phyloP scores from a whole-genome alignment of 257 asterid genomes.

The Ehretia macrophylla region DNA sequence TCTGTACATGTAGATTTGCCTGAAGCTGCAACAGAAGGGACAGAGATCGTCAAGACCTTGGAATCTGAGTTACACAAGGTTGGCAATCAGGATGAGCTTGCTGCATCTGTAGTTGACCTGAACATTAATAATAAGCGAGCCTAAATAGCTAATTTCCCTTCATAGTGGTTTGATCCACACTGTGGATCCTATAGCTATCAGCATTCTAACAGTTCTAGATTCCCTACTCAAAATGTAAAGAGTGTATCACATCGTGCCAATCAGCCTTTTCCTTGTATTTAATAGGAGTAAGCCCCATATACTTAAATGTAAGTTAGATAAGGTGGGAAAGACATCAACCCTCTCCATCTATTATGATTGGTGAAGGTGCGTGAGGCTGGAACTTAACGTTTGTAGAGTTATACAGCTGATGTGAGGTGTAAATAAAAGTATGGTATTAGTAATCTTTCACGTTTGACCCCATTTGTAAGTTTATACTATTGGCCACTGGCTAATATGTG shows the following conservation, averaged over 20 bases:
- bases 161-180: background rate
- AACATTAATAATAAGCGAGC: constrained; percentile 26
- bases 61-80: constrained; percentile 53
- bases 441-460: no score
- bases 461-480: no score
- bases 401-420: background rate
- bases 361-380: background rate
- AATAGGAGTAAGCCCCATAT: no score
- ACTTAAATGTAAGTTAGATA: no score
- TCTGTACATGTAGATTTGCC: constrained; percentile 70
- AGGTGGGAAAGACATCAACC: no score
- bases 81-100: constrained; percentile 30
- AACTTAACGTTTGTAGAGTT: background rate
- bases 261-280: no score
- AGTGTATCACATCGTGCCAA: no score
- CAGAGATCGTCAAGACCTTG: constrained; percentile 51
- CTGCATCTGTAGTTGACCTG: constrained; percentile 29
- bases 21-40: constrained; percentile 43
- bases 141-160: background rate
- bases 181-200: background rate
- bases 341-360: no score
- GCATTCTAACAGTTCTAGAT: no score
- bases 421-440: background rate
- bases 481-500: no score
- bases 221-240: no score